Conservation (phyloP, 345 rosid species). For the Acer campestre region DNA sequence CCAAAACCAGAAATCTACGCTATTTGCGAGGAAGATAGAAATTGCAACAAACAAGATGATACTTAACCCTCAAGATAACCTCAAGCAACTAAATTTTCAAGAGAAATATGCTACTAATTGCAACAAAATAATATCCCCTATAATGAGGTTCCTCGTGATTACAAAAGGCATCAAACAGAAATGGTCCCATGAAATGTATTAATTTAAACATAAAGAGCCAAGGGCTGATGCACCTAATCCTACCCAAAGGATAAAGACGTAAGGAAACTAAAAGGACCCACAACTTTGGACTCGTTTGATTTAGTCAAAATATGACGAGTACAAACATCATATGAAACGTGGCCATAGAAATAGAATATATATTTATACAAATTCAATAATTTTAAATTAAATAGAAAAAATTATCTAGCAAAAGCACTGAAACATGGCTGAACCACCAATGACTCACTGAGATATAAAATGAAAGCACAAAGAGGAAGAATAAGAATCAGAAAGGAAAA, state of each 20-base stretch:
- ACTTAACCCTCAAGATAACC: not conserved
- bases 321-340: not conserved
- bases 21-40: not conserved
- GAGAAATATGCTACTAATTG: not conserved
- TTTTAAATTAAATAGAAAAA: not conserved
- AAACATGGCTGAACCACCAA: not conserved
- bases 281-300: slow-evolving; percentile 6
- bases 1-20: slow-evolving; percentile 1
- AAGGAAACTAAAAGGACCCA: not conserved
- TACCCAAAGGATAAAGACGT: not conserved
- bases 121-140: not conserved
- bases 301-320: not conserved
- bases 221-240: not conserved
- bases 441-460: not conserved
- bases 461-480: not conserved
- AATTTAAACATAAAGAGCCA: not conserved
- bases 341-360: not conserved
- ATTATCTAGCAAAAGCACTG: not conserved
- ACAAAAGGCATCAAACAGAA: not conserved
- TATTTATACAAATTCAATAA: not conserved
- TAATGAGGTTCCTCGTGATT: not conserved
- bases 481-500: not conserved
- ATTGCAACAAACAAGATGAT: not conserved
- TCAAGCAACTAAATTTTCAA: slow-evolving; percentile 6
- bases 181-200: slow-evolving; percentile 14